Evolutionary conservation across 495 filamentous ascomycete species (phyloP).

Genomic region (Penicillium fimorum): DNA sequence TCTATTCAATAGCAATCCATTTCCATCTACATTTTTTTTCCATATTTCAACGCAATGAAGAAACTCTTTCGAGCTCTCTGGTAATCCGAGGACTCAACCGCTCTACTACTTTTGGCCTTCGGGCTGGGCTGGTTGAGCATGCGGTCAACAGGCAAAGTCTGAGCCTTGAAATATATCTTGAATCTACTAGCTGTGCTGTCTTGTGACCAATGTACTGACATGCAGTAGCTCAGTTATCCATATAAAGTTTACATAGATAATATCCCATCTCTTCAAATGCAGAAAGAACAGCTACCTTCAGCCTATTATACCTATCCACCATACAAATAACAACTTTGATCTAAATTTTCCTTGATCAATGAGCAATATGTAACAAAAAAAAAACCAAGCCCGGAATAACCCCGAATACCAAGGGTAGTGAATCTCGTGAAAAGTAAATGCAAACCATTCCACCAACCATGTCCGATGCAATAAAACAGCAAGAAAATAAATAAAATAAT

Average conservation of each 20-base stretch:
- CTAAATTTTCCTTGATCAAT: constrained; percentile 7
- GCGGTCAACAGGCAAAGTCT: constrained; percentile 73
- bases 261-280: background rate
- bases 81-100: constrained; percentile 77
- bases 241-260: background rate
- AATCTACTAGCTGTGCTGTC: background rate
- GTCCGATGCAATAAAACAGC: constrained; percentile 15
- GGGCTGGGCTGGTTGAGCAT: constrained; percentile 61
- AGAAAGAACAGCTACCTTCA: background rate
- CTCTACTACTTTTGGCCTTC: constrained; percentile 42
- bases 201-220: background rate
- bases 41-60: constrained; percentile 47
- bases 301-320: background rate
- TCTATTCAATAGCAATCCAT: constrained; percentile 16
- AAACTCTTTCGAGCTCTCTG: constrained; percentile 63
- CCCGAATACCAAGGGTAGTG: constrained; percentile 2
- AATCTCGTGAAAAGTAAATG: constrained; percentile 20
- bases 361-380: constrained; percentile 25
- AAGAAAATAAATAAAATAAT: constrained; percentile 2
- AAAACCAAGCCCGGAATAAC: constrained; percentile 18
- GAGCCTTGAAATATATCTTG: constrained; percentile 34
- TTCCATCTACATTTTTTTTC: constrained; percentile 4
- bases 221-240: constrained; percentile 9
- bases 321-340: background rate
- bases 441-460: constrained; percentile 18